Conservation (phyloP, 192 early-diverging fungal species). For the Coemansia sp. region DNA sequence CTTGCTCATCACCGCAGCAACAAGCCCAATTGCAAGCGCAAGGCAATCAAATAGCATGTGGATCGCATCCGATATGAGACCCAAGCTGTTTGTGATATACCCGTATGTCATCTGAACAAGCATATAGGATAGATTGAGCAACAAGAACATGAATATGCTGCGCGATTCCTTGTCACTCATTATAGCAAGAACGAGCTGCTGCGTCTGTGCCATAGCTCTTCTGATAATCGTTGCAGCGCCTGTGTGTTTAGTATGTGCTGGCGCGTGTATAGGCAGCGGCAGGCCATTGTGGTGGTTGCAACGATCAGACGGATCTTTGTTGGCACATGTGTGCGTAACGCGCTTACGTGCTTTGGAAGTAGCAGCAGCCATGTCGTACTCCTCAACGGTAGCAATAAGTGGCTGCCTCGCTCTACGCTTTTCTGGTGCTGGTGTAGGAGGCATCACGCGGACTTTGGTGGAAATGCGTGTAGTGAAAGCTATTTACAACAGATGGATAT, state of each 20-base stretch:
- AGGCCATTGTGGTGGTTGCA: not conserved
- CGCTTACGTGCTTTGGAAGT: conserved; percentile 12
- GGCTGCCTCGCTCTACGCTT: conserved; percentile 16
- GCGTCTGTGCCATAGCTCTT: not conserved
- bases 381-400: conserved; percentile 43
- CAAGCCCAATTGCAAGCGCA: conserved; percentile 82
- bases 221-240: not conserved
- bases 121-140: conserved; percentile 92
- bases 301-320: not conserved
- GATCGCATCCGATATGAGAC: conserved; percentile 92
- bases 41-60: conserved; percentile 99
- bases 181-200: conserved; percentile 21
- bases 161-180: conserved; percentile 66
- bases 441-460: not conserved
- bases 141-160: conserved; percentile 91
- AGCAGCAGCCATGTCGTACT: conserved; percentile 23
- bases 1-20: conserved; percentile 87
- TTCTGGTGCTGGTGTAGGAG: conserved; percentile 4
- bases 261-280: not conserved
- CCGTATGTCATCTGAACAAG: conserved; percentile 84
- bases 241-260: conserved; percentile 2
- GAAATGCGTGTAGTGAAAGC: not conserved
- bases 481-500: not conserved
- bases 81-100: conserved; percentile 80
- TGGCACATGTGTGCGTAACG: not conserved